These are phyloP conservation scores for Raffaelea arxii DNA, from an alignment of 2,329 filamentous ascomycete genomes.

Conservation along the genomic window DNA sequence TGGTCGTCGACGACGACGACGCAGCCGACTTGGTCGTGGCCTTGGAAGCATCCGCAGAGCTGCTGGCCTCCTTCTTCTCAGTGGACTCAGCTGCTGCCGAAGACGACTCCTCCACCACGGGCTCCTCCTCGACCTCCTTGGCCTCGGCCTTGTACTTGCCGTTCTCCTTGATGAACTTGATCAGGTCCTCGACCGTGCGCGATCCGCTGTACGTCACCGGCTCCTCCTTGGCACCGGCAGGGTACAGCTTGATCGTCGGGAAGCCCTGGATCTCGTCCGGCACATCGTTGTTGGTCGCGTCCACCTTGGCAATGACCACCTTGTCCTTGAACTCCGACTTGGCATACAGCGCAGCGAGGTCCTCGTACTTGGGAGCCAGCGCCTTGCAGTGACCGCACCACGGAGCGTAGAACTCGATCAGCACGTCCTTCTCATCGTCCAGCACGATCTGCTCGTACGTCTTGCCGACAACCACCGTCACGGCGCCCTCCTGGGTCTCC, in stretches of 20 bases:
- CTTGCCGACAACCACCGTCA: constrained; percentile 83
- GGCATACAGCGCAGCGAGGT: constrained; percentile 71
- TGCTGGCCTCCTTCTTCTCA: constrained; percentile 21
- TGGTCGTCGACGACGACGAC: constrained; percentile 24
- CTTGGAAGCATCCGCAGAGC: too few relatives aligned
- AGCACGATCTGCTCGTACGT: constrained; percentile 88
- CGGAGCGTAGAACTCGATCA: constrained; percentile 96
- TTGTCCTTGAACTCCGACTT: constrained; percentile 70
- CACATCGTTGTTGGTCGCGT: constrained; percentile 91
- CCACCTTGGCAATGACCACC: constrained; percentile 93
- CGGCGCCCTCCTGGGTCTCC: constrained; percentile 82
- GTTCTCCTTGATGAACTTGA: constrained; percentile 88
- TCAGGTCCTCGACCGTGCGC: constrained; percentile 84
- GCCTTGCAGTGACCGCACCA: constrained; percentile 99
- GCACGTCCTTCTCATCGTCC: constrained; percentile 90
- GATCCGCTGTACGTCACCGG: constrained; percentile 81
- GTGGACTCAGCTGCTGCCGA: constrained; percentile 31
- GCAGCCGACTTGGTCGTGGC: constrained; percentile 14
- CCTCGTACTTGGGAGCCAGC: constrained; percentile 92
- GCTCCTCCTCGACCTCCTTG: constrained; percentile 39
- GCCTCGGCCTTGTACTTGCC: constrained; percentile 78
- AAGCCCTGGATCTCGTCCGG: constrained; percentile 96
- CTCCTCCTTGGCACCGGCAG: constrained; percentile 76
- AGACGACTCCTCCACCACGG: constrained; percentile 34
- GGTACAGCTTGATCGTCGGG: constrained; percentile 98